Evolutionary conservation across 495 filamentous ascomycete genomes (phyloP).

Genomic region (Penicillium crystallinum): DNA sequence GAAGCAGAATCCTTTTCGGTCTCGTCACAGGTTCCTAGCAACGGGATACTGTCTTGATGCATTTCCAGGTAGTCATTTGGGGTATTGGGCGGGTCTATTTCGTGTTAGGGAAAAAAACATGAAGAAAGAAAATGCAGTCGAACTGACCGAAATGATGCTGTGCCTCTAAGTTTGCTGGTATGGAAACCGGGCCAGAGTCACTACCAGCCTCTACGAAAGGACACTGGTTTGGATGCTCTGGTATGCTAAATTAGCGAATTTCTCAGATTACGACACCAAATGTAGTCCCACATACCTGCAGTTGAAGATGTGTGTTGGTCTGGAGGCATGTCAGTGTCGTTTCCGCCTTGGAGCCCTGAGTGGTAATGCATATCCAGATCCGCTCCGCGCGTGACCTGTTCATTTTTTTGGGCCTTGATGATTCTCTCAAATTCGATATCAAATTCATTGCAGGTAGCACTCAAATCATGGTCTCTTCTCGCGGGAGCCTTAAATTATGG

Average conservation of each 20-base stretch:
- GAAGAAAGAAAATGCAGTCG: background rate
- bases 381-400: background rate
- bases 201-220: background rate
- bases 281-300: background rate
- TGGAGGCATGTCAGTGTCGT: background rate
- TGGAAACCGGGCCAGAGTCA: background rate
- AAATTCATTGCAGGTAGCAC: background rate
- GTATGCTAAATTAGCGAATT: background rate
- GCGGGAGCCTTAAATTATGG: background rate
- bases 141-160: background rate
- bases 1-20: background rate
- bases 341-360: background rate
- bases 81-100: background rate
- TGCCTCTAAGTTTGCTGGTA: background rate
- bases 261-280: background rate
- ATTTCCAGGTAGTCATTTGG: background rate
- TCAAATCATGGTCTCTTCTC: background rate
- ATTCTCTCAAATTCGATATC: background rate
- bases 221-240: background rate
- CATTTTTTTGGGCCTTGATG: background rate
- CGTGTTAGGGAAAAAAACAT: background rate
- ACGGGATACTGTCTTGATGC: background rate
- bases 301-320: background rate
- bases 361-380: background rate
- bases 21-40: conserved; percentile 2